phyloP scores from a whole-genome alignment of 441 rosid species.

The Gossypium davidsonii region DNA sequence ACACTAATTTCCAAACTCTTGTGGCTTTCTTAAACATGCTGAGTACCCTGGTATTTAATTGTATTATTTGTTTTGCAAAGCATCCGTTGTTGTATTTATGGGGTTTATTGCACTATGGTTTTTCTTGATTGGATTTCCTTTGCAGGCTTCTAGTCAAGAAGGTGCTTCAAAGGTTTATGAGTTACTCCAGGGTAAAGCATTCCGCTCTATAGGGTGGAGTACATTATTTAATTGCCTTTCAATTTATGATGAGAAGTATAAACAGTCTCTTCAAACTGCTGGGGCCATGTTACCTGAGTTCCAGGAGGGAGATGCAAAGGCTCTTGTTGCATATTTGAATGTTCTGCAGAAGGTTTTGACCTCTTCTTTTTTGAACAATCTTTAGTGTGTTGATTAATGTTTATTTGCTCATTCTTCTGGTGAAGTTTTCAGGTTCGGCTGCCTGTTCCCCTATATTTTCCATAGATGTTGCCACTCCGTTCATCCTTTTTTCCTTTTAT shows the following conservation, averaged over 20 bases:
- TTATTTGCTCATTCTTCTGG: background rate
- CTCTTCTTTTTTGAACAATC: constrained; percentile 11
- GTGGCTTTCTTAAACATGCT: constrained; percentile 95
- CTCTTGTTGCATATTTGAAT: constrained; percentile 92
- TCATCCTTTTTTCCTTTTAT: background rate
- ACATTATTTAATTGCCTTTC: constrained; percentile 83
- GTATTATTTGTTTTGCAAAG: constrained; percentile 18
- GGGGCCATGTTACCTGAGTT: constrained; percentile 91
- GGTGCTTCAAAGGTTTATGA: constrained; percentile 91
- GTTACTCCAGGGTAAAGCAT: constrained; percentile 81
- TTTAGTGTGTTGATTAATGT: background rate
- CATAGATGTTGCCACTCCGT: background rate
- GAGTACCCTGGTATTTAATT: constrained; percentile 74
- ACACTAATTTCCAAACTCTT: constrained; percentile 86
- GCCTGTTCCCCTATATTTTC: background rate
- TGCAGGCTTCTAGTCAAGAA: constrained; percentile 89
- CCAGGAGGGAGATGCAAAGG: constrained; percentile 93
- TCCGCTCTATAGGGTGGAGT: constrained; percentile 91
- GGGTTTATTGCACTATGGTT: constrained; percentile 14
- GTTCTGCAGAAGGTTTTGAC: constrained; percentile 84
- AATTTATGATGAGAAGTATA: constrained; percentile 83
- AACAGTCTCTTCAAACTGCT: constrained; percentile 78
- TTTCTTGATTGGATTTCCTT: constrained; percentile 20
- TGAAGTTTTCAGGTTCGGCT: background rate
- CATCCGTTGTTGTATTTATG: background rate